A percentile compares a stretch with the other conserved stretches of the same genome.
These are phyloP conservation scores for Solanum hybrid DNA, from an alignment of 305 asterid species.

Conservation along the genomic window DNA sequence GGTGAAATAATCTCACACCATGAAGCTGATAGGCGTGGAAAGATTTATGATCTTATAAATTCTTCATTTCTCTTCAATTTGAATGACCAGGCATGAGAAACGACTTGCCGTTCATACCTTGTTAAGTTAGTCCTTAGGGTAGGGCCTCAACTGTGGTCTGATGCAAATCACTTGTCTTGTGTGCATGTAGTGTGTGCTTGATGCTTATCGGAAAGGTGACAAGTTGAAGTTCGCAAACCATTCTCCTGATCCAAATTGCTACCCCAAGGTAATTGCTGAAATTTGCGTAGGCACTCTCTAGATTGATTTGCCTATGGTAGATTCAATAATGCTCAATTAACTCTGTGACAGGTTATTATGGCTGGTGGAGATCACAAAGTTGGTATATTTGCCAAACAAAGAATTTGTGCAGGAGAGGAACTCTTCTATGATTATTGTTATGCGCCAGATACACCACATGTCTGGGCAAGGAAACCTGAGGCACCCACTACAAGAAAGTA, in stretches of 20 bases:
- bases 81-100: slow-evolving; percentile 66
- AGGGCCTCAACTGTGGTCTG: background rate
- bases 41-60: slow-evolving; percentile 86
- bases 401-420: slow-evolving; percentile 77
- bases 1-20: slow-evolving; percentile 94
- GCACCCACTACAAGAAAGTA: slow-evolving; percentile 21
- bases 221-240: slow-evolving; percentile 93
- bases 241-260: slow-evolving; percentile 94
- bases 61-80: slow-evolving; percentile 90
- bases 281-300: background rate
- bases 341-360: slow-evolving; percentile 59
- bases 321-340: background rate
- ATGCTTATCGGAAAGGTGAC: slow-evolving; percentile 94
- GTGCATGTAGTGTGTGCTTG: slow-evolving; percentile 74
- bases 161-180: slow-evolving; percentile 1
- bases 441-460: slow-evolving; percentile 59
- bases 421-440: slow-evolving; percentile 72
- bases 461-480: slow-evolving; percentile 84
- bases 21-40: slow-evolving; percentile 99
- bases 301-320: slow-evolving; percentile 6
- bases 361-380: slow-evolving; percentile 94
- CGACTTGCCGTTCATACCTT: background rate
- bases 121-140: background rate
- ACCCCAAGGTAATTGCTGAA: slow-evolving; percentile 64
- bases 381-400: slow-evolving; percentile 83